Evolutionary conservation across 1,284 basidiomycete species (phyloP).

Genomic region (Microbotryum scabiosae): DNA sequence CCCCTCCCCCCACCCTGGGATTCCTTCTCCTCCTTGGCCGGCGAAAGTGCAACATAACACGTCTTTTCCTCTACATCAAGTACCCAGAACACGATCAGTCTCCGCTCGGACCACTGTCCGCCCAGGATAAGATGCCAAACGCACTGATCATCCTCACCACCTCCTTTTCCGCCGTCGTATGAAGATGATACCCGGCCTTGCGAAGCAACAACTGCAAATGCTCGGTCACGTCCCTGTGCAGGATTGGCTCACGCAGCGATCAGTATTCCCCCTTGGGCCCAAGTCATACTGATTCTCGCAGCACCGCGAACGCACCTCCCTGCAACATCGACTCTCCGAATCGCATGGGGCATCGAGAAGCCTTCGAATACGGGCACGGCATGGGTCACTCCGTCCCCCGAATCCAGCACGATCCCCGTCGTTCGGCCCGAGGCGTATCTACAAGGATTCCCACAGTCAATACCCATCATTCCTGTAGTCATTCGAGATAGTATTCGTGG

Average conservation of each 20-base stretch:
- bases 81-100: not conserved
- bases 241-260: not conserved
- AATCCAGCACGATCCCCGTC: conserved; percentile 96
- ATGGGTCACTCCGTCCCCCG: conserved; percentile 97
- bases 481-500: not conserved
- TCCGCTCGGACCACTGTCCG: no score
- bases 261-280: no score
- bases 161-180: conserved; percentile 95
- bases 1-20: conserved; percentile 49
- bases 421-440: conserved; percentile 99
- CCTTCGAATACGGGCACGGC: conserved; percentile 99
- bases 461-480: conserved; percentile 1
- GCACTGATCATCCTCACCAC: conserved; percentile 83
- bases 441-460: not conserved
- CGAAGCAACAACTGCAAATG: conserved; percentile 87
- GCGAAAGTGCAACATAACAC: conserved; percentile 87
- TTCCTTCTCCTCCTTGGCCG: conserved; percentile 92
- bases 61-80: conserved; percentile 66
- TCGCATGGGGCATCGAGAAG: conserved; percentile 98
- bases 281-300: no score
- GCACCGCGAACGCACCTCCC: conserved; percentile 69
- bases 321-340: conserved; percentile 89
- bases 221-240: conserved; percentile 81
- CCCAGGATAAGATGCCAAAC: no score
- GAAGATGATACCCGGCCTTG: conserved; percentile 88